Conservation (phyloP, 169 alveolate species). For the Cyclospora cayetanensis region DNA sequence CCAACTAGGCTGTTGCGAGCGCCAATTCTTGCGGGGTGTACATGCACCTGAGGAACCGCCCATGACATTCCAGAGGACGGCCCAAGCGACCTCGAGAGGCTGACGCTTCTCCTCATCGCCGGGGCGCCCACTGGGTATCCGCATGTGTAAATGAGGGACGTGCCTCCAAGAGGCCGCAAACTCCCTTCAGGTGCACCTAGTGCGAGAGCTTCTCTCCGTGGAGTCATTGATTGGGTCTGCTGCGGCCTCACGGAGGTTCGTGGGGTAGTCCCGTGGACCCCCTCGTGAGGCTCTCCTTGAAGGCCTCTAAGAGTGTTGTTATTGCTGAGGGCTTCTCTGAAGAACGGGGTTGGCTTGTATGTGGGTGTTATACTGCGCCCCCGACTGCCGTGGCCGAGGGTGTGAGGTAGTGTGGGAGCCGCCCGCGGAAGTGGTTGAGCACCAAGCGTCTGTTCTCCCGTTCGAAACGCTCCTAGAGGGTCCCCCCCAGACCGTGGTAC, state of each 20-base stretch:
- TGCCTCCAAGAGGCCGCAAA: neutral
- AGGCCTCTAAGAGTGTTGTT: neutral
- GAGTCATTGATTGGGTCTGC: too few species aligned
- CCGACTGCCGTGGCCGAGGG: too few species aligned
- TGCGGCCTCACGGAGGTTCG: too few species aligned
- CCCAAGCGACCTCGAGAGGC: neutral
- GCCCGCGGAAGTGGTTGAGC: too few species aligned
- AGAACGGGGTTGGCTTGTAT: neutral
- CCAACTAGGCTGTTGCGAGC: too few species aligned
- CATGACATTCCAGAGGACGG: neutral
- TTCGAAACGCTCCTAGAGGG: too few species aligned
- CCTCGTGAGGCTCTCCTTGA: neutral
- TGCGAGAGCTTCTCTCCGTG: too few species aligned
- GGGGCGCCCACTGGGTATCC: neutral
- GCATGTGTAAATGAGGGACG: neutral
- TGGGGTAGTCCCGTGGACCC: neutral
- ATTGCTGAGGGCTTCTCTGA: neutral
- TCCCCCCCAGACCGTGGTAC: too few species aligned
- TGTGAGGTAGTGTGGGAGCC: too few species aligned
- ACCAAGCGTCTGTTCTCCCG: too few species aligned
- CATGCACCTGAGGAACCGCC: too few species aligned
- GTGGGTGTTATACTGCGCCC: neutral
- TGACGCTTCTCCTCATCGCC: neutral
- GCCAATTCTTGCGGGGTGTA: too few species aligned
- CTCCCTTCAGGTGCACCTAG: neutral